Conservation (phyloP, 352 stramenopile genomes). For the Pythium apleroticum region DNA sequence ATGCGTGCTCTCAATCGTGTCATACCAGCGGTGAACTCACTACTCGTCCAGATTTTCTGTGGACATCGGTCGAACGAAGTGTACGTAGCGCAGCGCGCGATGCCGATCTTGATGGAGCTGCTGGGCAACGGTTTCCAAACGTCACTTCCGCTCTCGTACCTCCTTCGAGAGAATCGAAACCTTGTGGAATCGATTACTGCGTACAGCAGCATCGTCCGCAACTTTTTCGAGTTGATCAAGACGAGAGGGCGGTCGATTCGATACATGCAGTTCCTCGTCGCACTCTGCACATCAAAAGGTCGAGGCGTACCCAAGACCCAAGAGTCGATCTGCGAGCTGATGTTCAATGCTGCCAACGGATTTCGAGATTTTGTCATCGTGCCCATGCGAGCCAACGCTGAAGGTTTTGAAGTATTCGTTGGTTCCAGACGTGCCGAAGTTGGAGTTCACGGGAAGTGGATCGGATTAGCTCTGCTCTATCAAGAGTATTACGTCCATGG, state of each 20-base stretch:
- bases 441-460: slow-evolving; percentile 35
- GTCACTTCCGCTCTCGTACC: slow-evolving; percentile 59
- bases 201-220: slow-evolving; percentile 57
- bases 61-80: slow-evolving; percentile 59
- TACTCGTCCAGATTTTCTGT: slow-evolving; percentile 66
- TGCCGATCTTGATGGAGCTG: slow-evolving; percentile 70
- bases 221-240: slow-evolving; percentile 77
- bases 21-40: slow-evolving; percentile 48
- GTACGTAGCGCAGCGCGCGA: slow-evolving; percentile 48
- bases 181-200: slow-evolving; percentile 71
- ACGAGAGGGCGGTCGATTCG: slow-evolving; percentile 63
- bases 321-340: slow-evolving; percentile 66
- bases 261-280: slow-evolving; percentile 76
- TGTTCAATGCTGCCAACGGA: slow-evolving; percentile 58
- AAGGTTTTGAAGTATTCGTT: slow-evolving; percentile 51
- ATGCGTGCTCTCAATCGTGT: slow-evolving; percentile 68
- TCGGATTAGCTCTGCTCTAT: slow-evolving; percentile 53
- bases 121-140: slow-evolving; percentile 75
- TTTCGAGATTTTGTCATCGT: slow-evolving; percentile 61
- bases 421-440: slow-evolving; percentile 2
- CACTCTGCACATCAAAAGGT: slow-evolving; percentile 59
- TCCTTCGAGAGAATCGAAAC: slow-evolving; percentile 70
- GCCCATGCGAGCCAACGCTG: slow-evolving; percentile 39
- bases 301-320: slow-evolving; percentile 68
- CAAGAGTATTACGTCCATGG: slow-evolving; percentile 55